Conservation (phyloP, 148 eudicot species). For the Cornus florida region DNA sequence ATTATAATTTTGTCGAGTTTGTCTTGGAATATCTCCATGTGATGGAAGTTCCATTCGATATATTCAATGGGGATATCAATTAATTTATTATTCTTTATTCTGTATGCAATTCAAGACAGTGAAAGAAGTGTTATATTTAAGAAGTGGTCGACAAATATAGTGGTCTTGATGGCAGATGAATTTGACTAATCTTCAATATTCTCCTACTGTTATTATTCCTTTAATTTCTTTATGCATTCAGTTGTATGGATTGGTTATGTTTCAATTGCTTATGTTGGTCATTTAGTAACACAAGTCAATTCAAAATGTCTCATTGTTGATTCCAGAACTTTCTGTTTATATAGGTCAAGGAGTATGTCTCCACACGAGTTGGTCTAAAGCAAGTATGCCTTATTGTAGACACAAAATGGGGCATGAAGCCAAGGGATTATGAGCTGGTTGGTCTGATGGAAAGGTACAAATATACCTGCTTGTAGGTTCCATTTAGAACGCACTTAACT, state of each 20-base stretch:
- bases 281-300: background rate
- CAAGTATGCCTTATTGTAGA: slow-evolving; percentile 90
- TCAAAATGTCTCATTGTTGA: slow-evolving; percentile 1
- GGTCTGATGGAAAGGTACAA: slow-evolving; percentile 92
- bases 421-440: slow-evolving; percentile 86
- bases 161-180: background rate
- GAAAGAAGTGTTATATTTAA: background rate
- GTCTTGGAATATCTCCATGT: too few species aligned
- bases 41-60: too few species aligned
- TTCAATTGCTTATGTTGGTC: background rate
- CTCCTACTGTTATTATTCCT: background rate
- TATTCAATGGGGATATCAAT: too few species aligned
- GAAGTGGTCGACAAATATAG: background rate
- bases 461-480: background rate
- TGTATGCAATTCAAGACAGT: too few species aligned
- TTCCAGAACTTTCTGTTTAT: slow-evolving; percentile 8
- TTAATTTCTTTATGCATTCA: background rate
- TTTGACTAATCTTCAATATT: background rate
- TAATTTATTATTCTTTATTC: too few species aligned
- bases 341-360: slow-evolving; percentile 95
- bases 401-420: slow-evolving; percentile 99
- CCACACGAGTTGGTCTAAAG: slow-evolving; percentile 75
- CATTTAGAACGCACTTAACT: background rate
- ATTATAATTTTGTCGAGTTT: background rate
- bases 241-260: background rate